Evolutionary conservation across 2,329 filamentous ascomycete genomes (phyloP), one percentile per base, ranked within the genome.

Genomic region (Fusarium illudens): DNA sequence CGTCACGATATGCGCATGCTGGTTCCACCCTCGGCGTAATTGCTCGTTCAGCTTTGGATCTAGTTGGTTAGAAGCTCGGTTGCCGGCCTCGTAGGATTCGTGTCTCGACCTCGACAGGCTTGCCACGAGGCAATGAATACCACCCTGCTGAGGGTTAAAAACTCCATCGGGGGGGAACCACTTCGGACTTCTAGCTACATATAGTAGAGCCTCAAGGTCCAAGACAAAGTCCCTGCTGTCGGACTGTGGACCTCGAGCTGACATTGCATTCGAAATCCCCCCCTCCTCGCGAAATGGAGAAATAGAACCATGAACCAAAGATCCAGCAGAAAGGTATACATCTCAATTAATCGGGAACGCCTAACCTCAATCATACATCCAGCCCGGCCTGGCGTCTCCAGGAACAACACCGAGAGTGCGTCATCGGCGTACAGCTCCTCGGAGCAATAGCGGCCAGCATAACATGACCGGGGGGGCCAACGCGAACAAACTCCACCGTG

Each of bases 311-410:
- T 60, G 36, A 44, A 29, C 37, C 27, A 20, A 34, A 58, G 30
- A 52, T 58, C 34, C 44, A 36, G 50, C 60, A 39, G 54, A 74
- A 74, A 72, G 71, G 71, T 70, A 72, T 68, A 70, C 67, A 76
- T 76, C 67, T 83, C 76, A 77, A 83, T 83, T 83, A 83, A 77
- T 81, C 74, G 79, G 77, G 76, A 83, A 83, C 80, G 80, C 81
- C 79, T 75, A 74, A 75, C 79, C 76, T 78, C 80, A 78, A 79
- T 81, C 80, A 81, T 83, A 84, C 79, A 82, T 80, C 68, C 67
- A 64, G 72, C 61, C 72, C 71, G 65, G 69, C 46, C 71, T 67
- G 52, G 69, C 64, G 46, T 71, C 57, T 64, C 60, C 58, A 60
- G 62, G 42, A 66, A 60, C 59, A 53, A 58, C 60, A 56, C 72